These are phyloP conservation scores for Trichosanthes truncata DNA, from an alignment of 306 rosid genomes.

Conservation along the genomic window DNA sequence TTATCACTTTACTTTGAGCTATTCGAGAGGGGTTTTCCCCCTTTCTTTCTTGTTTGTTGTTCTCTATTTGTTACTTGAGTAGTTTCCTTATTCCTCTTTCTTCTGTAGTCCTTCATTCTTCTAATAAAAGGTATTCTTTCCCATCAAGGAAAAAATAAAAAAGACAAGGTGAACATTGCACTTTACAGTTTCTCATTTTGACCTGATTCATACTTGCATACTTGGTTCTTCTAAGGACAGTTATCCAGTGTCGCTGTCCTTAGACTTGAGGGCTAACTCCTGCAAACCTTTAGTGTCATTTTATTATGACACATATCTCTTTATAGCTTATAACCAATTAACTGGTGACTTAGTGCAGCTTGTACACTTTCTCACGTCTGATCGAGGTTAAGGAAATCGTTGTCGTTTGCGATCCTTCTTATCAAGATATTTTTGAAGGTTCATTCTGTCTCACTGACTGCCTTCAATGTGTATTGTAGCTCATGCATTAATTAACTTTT, in stretches of 20 bases:
- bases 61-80: too few relatives aligned
- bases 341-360: slow-evolving; percentile 41
- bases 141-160: background rate
- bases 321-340: slow-evolving; percentile 5
- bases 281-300: background rate
- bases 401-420: slow-evolving; percentile 95
- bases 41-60: too few relatives aligned
- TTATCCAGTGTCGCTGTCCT: background rate
- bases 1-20: background rate
- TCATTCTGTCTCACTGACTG: slow-evolving; percentile 1
- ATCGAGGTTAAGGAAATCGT: slow-evolving; percentile 72
- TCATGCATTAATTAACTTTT: background rate
- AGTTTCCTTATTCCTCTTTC: too few relatives aligned
- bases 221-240: background rate
- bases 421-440: slow-evolving; percentile 75
- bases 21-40: too few relatives aligned
- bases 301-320: background rate
- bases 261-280: background rate
- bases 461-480: background rate
- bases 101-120: background rate
- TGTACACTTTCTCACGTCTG: slow-evolving; percentile 59
- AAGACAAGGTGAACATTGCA: background rate
- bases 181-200: background rate
- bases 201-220: background rate
- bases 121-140: background rate